A percentile compares a stretch with the other conserved stretches of the same genome.
Conservation (phyloP, 2,329 filamentous ascomycete species). For the Aspergillus jensenii region DNA sequence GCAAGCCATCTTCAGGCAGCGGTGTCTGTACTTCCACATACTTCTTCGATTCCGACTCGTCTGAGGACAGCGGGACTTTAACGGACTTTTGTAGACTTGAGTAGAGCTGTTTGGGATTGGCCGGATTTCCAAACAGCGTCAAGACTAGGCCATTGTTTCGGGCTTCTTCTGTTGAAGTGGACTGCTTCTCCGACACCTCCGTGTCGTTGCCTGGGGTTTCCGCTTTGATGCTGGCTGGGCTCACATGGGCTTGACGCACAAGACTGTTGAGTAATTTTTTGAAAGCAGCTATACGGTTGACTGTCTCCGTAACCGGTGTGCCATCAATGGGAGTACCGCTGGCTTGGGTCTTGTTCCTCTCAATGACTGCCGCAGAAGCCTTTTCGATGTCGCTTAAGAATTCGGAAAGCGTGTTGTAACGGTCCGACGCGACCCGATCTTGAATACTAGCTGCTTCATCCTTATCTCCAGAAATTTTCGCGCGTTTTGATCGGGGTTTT, state of each 20-base stretch:
- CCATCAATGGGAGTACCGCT: slow-evolving; percentile 27
- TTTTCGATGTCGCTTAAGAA: slow-evolving; percentile 45
- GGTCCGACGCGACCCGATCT: slow-evolving; percentile 36
- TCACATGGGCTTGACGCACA: slow-evolving; percentile 61
- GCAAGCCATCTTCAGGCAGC: slow-evolving; percentile 66
- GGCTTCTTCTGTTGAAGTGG: slow-evolving; percentile 40
- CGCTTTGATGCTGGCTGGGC: slow-evolving; percentile 34
- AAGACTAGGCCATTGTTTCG: slow-evolving; percentile 62
- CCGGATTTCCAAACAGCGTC: slow-evolving; percentile 73
- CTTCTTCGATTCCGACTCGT: slow-evolving; percentile 36
- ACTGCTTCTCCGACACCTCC: slow-evolving; percentile 37
- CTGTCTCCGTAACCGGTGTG: slow-evolving; percentile 34
- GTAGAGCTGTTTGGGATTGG: slow-evolving; percentile 75
- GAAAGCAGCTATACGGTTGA: slow-evolving; percentile 55
- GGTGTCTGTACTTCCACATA: slow-evolving; percentile 46
- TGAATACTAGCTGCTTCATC: slow-evolving; percentile 38
- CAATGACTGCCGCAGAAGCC: slow-evolving; percentile 38
- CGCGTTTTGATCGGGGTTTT: slow-evolving; percentile 45
- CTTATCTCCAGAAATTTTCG: slow-evolving; percentile 39
- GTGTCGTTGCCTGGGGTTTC: slow-evolving; percentile 36
- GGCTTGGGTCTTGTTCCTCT: slow-evolving; percentile 34
- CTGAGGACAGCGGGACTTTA: slow-evolving; percentile 33
- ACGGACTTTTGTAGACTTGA: slow-evolving; percentile 70
- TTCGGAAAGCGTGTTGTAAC: slow-evolving; percentile 42
- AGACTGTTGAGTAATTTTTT: slow-evolving; percentile 63